These are phyloP conservation scores for Xylariaceae sp. DNA, from an alignment of 2,329 filamentous ascomycete species.

Conservation along the genomic window DNA sequence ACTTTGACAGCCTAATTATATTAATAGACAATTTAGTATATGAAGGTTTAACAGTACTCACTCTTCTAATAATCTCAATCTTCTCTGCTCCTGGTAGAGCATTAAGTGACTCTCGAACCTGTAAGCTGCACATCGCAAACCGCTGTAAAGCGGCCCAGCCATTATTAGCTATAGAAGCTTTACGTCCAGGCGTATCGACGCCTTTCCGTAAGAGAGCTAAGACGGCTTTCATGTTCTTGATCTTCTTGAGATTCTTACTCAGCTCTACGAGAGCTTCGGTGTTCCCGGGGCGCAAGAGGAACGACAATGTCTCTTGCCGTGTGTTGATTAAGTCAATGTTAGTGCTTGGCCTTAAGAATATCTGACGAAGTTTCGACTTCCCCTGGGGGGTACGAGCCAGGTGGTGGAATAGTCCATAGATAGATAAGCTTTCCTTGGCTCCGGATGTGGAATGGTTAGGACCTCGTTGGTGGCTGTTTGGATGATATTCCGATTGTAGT, in stretches of 20 bases:
- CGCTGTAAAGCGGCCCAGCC: constrained; percentile 73
- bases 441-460: constrained; percentile 62
- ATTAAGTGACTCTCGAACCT: constrained; percentile 65
- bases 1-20: constrained; percentile 46
- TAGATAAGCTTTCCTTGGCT: constrained; percentile 78
- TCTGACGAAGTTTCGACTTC: constrained; percentile 70
- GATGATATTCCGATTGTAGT: constrained; percentile 79
- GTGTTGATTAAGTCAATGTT: constrained; percentile 69
- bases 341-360: constrained; percentile 78
- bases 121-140: constrained; percentile 73
- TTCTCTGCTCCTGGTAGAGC: constrained; percentile 57
- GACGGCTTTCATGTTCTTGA: constrained; percentile 74
- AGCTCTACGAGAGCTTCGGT: constrained; percentile 56
- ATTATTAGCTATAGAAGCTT: constrained; percentile 61
- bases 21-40: constrained; percentile 7
- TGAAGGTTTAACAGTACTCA: constrained; percentile 30
- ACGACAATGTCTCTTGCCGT: constrained; percentile 69
- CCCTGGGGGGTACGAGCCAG: constrained; percentile 81
- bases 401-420: constrained; percentile 80
- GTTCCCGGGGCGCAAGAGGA: constrained; percentile 72
- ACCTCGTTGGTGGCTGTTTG: constrained; percentile 77
- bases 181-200: constrained; percentile 56
- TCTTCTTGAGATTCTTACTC: constrained; percentile 63
- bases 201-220: constrained; percentile 78
- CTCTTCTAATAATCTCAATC: constrained; percentile 58